These are phyloP conservation scores for Blastobotrys malaysiensis DNA, from an alignment of 1,139 yeast genomes.

Conservation along the genomic window DNA sequence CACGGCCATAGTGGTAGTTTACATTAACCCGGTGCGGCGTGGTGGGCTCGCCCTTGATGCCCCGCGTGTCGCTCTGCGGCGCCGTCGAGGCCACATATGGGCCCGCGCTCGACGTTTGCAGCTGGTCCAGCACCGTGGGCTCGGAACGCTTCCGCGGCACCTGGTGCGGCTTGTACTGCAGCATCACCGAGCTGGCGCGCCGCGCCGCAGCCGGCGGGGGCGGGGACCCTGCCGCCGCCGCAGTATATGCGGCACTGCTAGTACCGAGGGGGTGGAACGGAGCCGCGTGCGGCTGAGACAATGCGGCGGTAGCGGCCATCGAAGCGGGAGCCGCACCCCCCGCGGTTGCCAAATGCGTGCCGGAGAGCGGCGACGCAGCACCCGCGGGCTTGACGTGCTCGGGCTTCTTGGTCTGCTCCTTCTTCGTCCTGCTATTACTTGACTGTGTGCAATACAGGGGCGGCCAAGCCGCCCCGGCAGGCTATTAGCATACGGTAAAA, in stretches of 20 bases:
- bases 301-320: too few species aligned
- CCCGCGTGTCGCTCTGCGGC: not conserved
- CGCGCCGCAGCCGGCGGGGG: not conserved
- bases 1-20: not conserved
- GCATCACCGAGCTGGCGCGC: not conserved
- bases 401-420: constrained; percentile 4
- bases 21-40: too few species aligned
- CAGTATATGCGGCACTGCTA: not conserved
- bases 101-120: not conserved
- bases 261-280: not conserved
- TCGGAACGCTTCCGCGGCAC: not conserved
- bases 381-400: too few species aligned
- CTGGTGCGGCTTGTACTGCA: not conserved
- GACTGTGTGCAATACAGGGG: not conserved
- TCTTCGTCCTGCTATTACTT: constrained; percentile 1
- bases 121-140: not conserved
- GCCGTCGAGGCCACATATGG: not conserved
- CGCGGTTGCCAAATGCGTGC: too few species aligned
- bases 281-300: too few species aligned
- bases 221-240: not conserved
- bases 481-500: not conserved
- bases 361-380: too few species aligned
- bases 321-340: too few species aligned
- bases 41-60: not conserved
- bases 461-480: not conserved